A percentile compares a stretch with the other conserved stretches of the same genome.
Evolutionary conservation across 1,139 yeast species (phyloP).

Genomic region (Magnusiomyces starmeri): DNA sequence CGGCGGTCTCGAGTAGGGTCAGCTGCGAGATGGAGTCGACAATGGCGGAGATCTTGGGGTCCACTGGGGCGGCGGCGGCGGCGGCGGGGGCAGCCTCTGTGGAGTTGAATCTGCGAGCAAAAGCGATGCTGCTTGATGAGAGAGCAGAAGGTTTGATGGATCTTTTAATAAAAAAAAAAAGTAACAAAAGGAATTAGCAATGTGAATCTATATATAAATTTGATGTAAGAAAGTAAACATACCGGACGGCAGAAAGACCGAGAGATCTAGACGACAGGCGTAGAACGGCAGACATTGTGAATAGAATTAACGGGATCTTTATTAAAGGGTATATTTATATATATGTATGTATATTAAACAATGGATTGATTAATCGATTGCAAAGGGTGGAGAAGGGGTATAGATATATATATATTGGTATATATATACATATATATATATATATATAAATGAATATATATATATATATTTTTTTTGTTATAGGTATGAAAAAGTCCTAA

Average conservation of each 20-base stretch:
- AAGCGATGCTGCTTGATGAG: too few relatives aligned
- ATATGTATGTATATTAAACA: too few relatives aligned
- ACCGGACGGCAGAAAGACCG: constrained; percentile 19
- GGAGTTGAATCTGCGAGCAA: constrained; percentile 41
- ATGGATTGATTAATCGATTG: too few relatives aligned
- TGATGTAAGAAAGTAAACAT: not conserved
- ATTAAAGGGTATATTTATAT: too few relatives aligned
- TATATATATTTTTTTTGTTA: not conserved
- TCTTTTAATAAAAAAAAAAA: constrained; percentile 8
- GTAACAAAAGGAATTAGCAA: not conserved
- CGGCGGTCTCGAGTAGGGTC: constrained; percentile 83
- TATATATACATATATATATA: not conserved
- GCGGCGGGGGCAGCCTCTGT: constrained; percentile 39
- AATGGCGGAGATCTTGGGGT: constrained; percentile 79
- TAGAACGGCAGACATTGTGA: constrained; percentile 20
- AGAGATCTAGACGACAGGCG: constrained; percentile 33
- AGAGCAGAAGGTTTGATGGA: constrained; percentile 8
- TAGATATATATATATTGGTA: not conserved
- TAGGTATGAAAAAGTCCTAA: not conserved
- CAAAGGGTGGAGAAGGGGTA: not conserved
- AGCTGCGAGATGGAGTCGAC: constrained; percentile 87
- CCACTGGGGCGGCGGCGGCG: constrained; percentile 43
- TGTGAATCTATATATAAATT: not conserved
- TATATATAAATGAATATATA: too few relatives aligned
- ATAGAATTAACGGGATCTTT: too few relatives aligned